Evolutionary conservation across 2,329 filamentous ascomycete genomes (phyloP), one percentile per base, ranked within the genome.

Genomic region (Aurifilum marmelostoma): DNA sequence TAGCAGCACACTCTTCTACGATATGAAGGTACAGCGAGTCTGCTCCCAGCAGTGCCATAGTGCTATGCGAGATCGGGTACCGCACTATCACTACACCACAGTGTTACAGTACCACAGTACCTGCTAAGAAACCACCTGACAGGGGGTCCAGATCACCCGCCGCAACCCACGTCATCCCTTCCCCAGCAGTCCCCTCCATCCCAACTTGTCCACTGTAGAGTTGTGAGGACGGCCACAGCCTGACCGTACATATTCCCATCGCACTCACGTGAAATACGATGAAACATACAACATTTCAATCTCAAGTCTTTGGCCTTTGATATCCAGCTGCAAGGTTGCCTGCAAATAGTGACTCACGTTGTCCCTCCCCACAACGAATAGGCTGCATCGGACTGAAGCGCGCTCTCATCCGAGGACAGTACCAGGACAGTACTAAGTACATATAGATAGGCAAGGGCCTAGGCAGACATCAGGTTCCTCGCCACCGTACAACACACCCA

Each of bases 91-190:
- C 24, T 2, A 21, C 27, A 58, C 6, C 16, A 32, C 16, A 21
- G 8, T n/a, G 0, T n/a, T 24, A 54, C 24, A 54, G n/a, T 27
- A 27, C n/a, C 24, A 24, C 50, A 27, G 50, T 54, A 54, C n/a
- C n/a, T n/a, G n/a, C 43, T 14, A 29, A 12, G 32, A 21, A 32
- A 21, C 56, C 56, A 59, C 56, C 32, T 59, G 56, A 59, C 56
- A 59, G 56, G 56, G 56, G 56, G 4, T 9, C 47, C 47, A 37
- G 21, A 34, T 56, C 63, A 65, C 63, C 63, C 63, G 47, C 60
- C 63, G 34, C 50, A 24, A 37, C 47, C 47, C 29, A 56, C 63
- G 63, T 65, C 63, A 65, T 65, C 21, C 56, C 56, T 37, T 37
- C 16, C 16, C 56, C 16, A 21, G 54, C 54, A 16, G 8, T 27